Base-by-base conservation (phyloP, 768 basidiomycete genomes). In the Chalciporus pseudorubinellus region DNA sequence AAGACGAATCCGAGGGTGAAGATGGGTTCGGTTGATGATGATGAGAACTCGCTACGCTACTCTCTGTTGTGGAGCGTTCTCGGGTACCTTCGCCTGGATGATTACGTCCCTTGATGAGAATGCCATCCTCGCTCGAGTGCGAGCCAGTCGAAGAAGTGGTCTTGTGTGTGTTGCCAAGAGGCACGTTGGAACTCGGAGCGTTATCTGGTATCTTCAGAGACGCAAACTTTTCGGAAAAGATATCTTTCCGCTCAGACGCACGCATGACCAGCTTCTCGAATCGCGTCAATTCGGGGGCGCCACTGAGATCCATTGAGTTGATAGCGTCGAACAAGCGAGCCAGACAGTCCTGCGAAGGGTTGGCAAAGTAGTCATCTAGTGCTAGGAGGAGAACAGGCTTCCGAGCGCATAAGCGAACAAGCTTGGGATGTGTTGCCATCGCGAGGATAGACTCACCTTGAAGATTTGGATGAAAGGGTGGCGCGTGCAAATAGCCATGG, bases 381-480 rank as follows among this genome's bases (percentile, higher is more conserved):
- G 95, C 95, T 63, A 98, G 85, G 2, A 97, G 75, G 10, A 99
- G 83, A 45, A 98, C 83, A 14, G 95, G 95, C 94, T 97, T 48
- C 46, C 10, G 54, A 26, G 7, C 31, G n/a, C 12, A 48, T 60
- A 43, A 53, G 57, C 44, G 40, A 42, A 44, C 28, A 7, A 29
- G n/a, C 29, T 10, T 33, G 13, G 28, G 28, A 39, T 20, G 18
- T 19, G 28, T 28, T 7, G 44, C 21, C 11, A 47, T 19, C 28
- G 42, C 12, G 29, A 24, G n/a, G n/a, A 36, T 6, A 36, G 3
- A 58, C 76, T 55, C 50, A 87, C 93, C 80, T 95, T 94, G 80
- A 93, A 97, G 59, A 97, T 90, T 61, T 97, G 92, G 52, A 98
- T 93, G 67, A 89, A 97, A 0, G 95, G 92, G 70, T 94, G 88